Conservation (phyloP, 1,284 basidiomycete genomes). For the Retiboletus flavoniger region DNA sequence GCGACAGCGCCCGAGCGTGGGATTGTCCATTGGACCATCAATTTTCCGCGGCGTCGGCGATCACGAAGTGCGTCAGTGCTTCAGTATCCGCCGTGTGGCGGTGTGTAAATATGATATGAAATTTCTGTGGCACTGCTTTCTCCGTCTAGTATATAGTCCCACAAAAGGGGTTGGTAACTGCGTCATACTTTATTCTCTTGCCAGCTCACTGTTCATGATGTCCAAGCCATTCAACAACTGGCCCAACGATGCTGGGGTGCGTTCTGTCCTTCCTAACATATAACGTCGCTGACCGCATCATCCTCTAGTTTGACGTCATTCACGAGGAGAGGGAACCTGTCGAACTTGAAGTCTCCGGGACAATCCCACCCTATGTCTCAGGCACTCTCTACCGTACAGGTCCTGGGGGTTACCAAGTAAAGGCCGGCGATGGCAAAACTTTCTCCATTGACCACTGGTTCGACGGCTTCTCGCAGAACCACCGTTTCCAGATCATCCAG, state of each 20-base stretch:
- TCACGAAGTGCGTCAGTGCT: too few relatives aligned
- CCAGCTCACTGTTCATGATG: slow-evolving; percentile 12
- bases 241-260: slow-evolving; percentile 31
- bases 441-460: slow-evolving; percentile 33
- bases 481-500: slow-evolving; percentile 35
- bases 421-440: slow-evolving; percentile 14
- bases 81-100: too few relatives aligned
- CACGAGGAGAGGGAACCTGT: slow-evolving; percentile 31
- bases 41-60: too few relatives aligned
- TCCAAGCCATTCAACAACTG: slow-evolving; percentile 29
- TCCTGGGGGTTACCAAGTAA: slow-evolving; percentile 28
- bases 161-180: neutral
- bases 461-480: slow-evolving; percentile 35
- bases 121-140: neutral
- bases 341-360: slow-evolving; percentile 28
- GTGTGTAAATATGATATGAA: too few relatives aligned
- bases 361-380: slow-evolving; percentile 32
- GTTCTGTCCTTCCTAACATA: neutral
- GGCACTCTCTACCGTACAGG: slow-evolving; percentile 32
- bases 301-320: slow-evolving; percentile 29
- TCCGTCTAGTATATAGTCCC: neutral
- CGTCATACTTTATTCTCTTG: neutral
- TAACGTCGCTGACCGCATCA: slow-evolving; percentile 1
- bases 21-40: too few relatives aligned
- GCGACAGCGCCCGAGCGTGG: too few relatives aligned